Evolutionary conservation across 1,139 yeast genomes (phyloP), one percentile per base, ranked within the genome.

Genomic region (Blastobotrys ciferrii): DNA sequence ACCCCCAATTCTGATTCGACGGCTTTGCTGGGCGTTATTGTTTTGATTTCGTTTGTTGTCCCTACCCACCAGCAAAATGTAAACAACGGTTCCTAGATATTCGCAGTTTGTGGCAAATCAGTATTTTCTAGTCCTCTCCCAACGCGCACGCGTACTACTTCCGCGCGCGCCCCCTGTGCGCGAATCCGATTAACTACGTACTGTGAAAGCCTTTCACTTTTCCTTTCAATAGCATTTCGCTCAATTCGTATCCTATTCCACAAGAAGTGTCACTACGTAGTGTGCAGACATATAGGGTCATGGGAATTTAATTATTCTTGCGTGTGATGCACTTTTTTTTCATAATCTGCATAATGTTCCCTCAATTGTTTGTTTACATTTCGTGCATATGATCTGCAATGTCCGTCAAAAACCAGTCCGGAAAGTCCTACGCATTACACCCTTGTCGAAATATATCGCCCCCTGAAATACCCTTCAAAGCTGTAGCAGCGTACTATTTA

Each of bases 11-110:
- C 9, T 25, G 6, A 30, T 39, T 25, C n/a, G 36, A 13, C 12
- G 28, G 40, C n/a, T n/a, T 36, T 23, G 18, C 17, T 18, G 40
- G 40, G 28, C 40, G 25, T 9, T 36, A 36, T 15, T 25, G 42
- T 25, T 39, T 30, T 39, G 42, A 39, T 25, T 39, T 39, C 32
- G 42, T 39, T 25, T 25, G 32, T 39, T 25, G 42, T 25, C 19
- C 25, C 14, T 13, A 13, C 23, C 23, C 42, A 15, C 19, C 9
- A 6, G 20, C 42, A 39, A 39, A 39, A 39, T 39, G 32, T 39
- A 39, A 39, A 39, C 42, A 39, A 39, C 31, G 25, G 19, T 4
- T 23, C 40, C 28, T 19, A 4, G 19, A 36, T 36, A 4, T 36
- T 17, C 40, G 40, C 40, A 4, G 28, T 14, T 7, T 3, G 40